A percentile compares a stretch with the other conserved stretches of the same genome.
Evolutionary conservation across 331 rosid species (phyloP).

Genomic region (Dryas integrifolia): DNA sequence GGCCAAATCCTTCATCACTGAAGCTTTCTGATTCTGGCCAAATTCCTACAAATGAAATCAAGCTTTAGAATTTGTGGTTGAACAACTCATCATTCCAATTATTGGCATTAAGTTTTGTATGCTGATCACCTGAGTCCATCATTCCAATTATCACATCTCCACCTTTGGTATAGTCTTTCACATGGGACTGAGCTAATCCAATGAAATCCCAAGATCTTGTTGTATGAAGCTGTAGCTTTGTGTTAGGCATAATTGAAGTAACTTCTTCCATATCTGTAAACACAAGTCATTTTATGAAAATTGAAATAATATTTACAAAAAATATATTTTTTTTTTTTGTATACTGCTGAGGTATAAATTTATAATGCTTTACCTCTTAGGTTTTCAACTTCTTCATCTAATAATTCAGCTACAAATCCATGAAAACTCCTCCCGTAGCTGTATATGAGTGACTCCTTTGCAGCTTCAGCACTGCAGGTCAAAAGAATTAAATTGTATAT

Average conservation of each 20-base stretch:
- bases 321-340: too few species aligned
- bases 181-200: conserved; percentile 11
- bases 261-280: conserved; percentile 32
- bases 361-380: conserved; percentile 5
- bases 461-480: conserved; percentile 7
- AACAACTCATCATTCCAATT: too few species aligned
- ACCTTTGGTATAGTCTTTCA: background rate
- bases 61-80: background rate
- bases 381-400: conserved; percentile 22
- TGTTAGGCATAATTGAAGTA: conserved; percentile 15
- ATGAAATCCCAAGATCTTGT: conserved; percentile 32
- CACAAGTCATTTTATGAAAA: background rate
- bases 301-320: too few species aligned
- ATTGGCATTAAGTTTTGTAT: background rate
- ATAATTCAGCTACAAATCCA: conserved; percentile 30
- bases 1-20: conserved; percentile 17
- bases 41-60: background rate
- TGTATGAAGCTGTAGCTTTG: conserved; percentile 20
- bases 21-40: conserved; percentile 27
- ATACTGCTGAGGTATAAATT: too few species aligned
- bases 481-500: too few species aligned
- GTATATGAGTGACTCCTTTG: conserved; percentile 17
- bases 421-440: conserved; percentile 24
- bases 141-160: conserved; percentile 27
- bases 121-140: conserved; percentile 20